phyloP scores from a whole-genome alignment of 2,329 filamentous ascomycete genomes.

The Fusarium caatingaense region DNA sequence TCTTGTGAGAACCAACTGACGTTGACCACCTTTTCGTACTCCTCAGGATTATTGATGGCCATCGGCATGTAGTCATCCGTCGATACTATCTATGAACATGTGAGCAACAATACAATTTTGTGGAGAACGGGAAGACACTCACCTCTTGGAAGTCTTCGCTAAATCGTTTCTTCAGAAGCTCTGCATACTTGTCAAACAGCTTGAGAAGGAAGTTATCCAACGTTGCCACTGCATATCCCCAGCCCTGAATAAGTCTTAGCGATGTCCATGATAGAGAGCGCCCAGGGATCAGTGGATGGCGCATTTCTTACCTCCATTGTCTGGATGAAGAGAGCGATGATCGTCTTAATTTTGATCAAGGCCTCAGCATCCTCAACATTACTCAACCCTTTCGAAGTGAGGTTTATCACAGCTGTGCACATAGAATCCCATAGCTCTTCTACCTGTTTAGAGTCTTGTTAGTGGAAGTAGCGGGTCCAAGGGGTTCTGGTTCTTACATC shows the following conservation, averaged over 20 bases:
- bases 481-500: slow-evolving; percentile 71
- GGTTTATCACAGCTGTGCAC: slow-evolving; percentile 85
- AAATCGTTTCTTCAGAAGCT: slow-evolving; percentile 89
- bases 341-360: slow-evolving; percentile 92
- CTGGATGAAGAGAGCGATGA: slow-evolving; percentile 94
- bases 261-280: slow-evolving; percentile 52
- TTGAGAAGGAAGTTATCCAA: slow-evolving; percentile 88
- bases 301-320: slow-evolving; percentile 93
- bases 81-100: slow-evolving; percentile 68
- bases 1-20: slow-evolving; percentile 97
- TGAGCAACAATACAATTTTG: slow-evolving; percentile 10
- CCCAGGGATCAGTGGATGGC: slow-evolving; percentile 73
- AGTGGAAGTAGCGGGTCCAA: background rate
- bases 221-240: slow-evolving; percentile 85
- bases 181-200: slow-evolving; percentile 93
- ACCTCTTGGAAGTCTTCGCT: slow-evolving; percentile 96
- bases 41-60: slow-evolving; percentile 89
- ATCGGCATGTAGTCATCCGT: slow-evolving; percentile 99
- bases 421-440: slow-evolving; percentile 99
- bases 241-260: slow-evolving; percentile 87
- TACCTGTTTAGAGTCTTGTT: slow-evolving; percentile 65
- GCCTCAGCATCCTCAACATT: slow-evolving; percentile 89
- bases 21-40: slow-evolving; percentile 95
- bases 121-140: slow-evolving; percentile 22
- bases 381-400: slow-evolving; percentile 83